Evolutionary conservation across 2,329 filamentous ascomycete genomes (phyloP).

Genomic region (Magnaporthiopsis rhizophila): DNA sequence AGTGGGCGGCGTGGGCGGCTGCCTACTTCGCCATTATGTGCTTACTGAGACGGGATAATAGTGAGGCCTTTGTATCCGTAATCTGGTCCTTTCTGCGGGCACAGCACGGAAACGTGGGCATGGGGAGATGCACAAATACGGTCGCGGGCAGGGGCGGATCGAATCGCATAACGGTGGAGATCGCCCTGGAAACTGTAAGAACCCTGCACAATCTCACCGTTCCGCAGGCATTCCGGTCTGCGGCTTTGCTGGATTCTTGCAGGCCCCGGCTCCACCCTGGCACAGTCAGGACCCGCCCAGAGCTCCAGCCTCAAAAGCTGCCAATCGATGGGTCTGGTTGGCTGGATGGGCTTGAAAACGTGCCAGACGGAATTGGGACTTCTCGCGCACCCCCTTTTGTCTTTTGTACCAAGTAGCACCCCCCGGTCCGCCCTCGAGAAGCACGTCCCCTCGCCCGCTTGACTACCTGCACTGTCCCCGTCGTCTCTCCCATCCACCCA

Average conservation of each 20-base stretch:
- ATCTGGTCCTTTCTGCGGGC: background rate
- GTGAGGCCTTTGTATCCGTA: background rate
- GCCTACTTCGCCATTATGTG: background rate
- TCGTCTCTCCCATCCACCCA: background rate
- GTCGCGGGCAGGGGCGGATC: background rate
- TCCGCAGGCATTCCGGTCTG: background rate
- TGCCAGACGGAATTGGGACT: background rate
- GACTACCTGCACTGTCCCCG: background rate
- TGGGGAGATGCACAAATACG: background rate
- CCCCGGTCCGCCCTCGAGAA: conserved; percentile 2
- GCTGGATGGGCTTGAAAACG: background rate
- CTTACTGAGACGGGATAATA: background rate
- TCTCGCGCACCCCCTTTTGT: conserved; percentile 3
- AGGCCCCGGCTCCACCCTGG: background rate
- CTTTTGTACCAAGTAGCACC: conserved; percentile 2
- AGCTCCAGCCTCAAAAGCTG: background rate
- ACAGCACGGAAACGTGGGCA: background rate
- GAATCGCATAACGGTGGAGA: background rate
- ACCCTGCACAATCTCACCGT: background rate
- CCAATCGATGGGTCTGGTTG: background rate
- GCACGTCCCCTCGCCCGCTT: conserved; percentile 4
- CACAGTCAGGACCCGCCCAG: background rate
- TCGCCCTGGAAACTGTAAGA: background rate
- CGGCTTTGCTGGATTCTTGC: background rate
- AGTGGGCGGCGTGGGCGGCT: background rate